phyloP scores from a whole-genome alignment of 164 flowering plant species.

The Tinospora cordifolia region DNA sequence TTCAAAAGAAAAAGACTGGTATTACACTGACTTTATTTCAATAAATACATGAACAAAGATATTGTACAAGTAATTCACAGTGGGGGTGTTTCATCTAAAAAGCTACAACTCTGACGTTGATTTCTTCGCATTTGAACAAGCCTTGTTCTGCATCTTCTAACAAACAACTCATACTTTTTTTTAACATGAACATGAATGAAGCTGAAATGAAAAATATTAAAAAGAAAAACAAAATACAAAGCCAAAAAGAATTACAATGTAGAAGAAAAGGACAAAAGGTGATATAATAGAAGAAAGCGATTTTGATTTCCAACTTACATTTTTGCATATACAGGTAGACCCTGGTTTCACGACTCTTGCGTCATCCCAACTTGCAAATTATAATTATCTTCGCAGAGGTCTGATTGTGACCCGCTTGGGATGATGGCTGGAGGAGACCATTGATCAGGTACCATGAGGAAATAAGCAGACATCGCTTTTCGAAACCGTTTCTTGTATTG shows the following conservation, averaged over 20 bases:
- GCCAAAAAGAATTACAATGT: slow-evolving; percentile 6
- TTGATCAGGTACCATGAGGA: slow-evolving; percentile 91
- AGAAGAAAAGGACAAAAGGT: slow-evolving; percentile 5
- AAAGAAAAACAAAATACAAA: not conserved
- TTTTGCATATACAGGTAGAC: slow-evolving; percentile 24
- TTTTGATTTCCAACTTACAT: slow-evolving; percentile 21
- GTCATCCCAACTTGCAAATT: slow-evolving; percentile 32
- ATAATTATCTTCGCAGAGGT: slow-evolving; percentile 60
- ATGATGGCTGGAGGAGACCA: slow-evolving; percentile 71
- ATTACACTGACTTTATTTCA: not conserved
- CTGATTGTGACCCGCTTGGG: slow-evolving; percentile 58
- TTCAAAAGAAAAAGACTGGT: slow-evolving; percentile 7
- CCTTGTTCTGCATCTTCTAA: slow-evolving; percentile 35
- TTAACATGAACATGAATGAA: slow-evolving; percentile 16
- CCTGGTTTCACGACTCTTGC: slow-evolving; percentile 30
- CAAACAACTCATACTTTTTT: slow-evolving; percentile 20
- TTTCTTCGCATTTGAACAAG: slow-evolving; percentile 24
- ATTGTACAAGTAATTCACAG: slow-evolving; percentile 26
- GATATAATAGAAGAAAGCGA: not conserved
- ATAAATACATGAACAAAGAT: slow-evolving; percentile 11
- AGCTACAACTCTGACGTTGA: slow-evolving; percentile 26
- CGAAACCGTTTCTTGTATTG: slow-evolving; percentile 96
- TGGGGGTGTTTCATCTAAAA: slow-evolving; percentile 36
- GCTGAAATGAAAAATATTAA: slow-evolving; percentile 25
- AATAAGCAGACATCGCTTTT: slow-evolving; percentile 94